Evolutionary conservation across 345 rosid species (phyloP).

Genomic region (Populus tremula): DNA sequence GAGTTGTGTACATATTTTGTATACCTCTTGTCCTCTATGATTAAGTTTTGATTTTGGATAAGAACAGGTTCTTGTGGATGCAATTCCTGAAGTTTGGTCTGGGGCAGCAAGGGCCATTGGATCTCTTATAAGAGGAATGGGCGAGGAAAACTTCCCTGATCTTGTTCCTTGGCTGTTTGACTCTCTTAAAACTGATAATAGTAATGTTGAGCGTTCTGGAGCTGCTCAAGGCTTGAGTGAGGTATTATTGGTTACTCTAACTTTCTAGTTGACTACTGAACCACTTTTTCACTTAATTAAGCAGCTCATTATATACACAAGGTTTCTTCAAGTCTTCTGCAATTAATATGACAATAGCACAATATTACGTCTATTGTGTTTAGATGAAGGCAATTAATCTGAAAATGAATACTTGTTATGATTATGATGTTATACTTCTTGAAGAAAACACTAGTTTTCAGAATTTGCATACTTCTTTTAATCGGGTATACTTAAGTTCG

Average conservation of each 20-base stretch:
- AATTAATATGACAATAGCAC: not conserved
- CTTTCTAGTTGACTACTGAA: not conserved
- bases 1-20: not conserved
- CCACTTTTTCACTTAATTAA: too few relatives aligned
- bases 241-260: conserved; percentile 37
- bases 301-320: too few relatives aligned
- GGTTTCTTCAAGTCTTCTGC: too few relatives aligned
- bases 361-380: not conserved
- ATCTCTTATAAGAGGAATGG: conserved; percentile 97
- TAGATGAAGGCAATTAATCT: not conserved
- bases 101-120: conserved; percentile 99
- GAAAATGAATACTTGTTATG: not conserved
- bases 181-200: conserved; percentile 87
- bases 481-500: not conserved
- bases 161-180: conserved; percentile 96
- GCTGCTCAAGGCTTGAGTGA: conserved; percentile 99
- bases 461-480: not conserved
- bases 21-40: not conserved
- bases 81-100: conserved; percentile 95
- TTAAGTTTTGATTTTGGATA: not conserved
- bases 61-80: conserved; percentile 92
- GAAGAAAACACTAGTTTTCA: not conserved
- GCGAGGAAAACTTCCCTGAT: conserved; percentile 96
- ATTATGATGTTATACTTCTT: not conserved
- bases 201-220: conserved; percentile 99